Base-by-base conservation (phyloP, 495 filamentous ascomycete genomes). In the Corynascus novoguineensis region DNA sequence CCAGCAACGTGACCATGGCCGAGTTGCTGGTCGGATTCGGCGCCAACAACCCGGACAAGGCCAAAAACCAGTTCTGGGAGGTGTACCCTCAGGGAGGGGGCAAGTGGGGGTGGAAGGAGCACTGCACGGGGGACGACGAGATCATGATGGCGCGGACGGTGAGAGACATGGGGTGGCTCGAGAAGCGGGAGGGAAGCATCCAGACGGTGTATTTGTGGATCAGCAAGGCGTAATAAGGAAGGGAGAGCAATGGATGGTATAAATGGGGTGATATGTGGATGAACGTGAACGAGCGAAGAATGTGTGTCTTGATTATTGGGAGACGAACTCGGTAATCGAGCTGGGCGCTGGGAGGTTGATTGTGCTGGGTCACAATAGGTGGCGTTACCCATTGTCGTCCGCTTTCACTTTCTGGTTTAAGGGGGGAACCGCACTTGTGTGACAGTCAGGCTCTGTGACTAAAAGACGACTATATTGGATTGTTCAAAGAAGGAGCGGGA, bases 1-100 rank as follows among this genome's bases (percentile, higher is more conserved):
- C 78, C 1, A 57, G 58, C n/a, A 71, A 58, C 21, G 66, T 68
- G 0, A 79, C 72, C 0, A 52, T 80, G 4, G 67, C 62, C 4
- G 75, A 79, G 55, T 61, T 80, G n/a, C 55, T 80, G 60, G 54
- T 55, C 24, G 71, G 74, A 8, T 73, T 80, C n/a, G 78, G 78
- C 3, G 75, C 72, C 47, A 53, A 46, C 0, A 78, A 78, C 61
- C 61, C 66, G 10, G 58, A 66, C 3, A 64, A 73, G 11, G 61
- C 58, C 40, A 68, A 71, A 65, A 78, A 79, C 53, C 65, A 64
- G 52, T 28, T 80, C 35, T 70, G 64, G 40, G 78, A 80, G 63
- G 60, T 76, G 15, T 58, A 62, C 21, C 49, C 41, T 15, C 50
- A 62, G 46, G 60, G 60, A 8, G 55, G 53, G 1, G 60, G 60